Evolutionary conservation across 495 filamentous ascomycete genomes (phyloP).

Genomic region (Durotheca rogersii): DNA sequence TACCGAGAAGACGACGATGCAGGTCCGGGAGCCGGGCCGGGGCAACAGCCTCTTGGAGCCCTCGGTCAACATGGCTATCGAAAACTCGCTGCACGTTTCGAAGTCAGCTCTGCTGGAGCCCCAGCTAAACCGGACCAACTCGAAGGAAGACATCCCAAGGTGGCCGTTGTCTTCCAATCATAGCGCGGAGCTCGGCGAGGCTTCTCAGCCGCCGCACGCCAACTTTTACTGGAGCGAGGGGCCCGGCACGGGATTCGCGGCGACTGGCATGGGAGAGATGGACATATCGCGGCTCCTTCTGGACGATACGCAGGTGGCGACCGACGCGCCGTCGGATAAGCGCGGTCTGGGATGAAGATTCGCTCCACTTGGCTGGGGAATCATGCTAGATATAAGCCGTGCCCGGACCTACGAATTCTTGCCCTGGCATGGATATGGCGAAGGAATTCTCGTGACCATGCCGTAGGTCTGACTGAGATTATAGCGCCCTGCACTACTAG

Average conservation of each 20-base stretch:
- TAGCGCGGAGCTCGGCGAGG: conserved; percentile 39
- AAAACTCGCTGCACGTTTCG: conserved; percentile 35
- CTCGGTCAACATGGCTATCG: conserved; percentile 40
- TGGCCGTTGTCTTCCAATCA: conserved; percentile 32
- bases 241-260: conserved; percentile 22
- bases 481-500: background rate
- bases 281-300: conserved; percentile 52
- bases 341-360: conserved; percentile 29
- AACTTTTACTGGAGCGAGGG: conserved; percentile 30
- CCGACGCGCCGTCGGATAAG: conserved; percentile 25
- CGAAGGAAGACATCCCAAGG: conserved; percentile 44
- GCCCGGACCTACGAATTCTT: background rate
- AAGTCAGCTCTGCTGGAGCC: conserved; percentile 38
- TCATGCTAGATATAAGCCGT: background rate
- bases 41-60: conserved; percentile 42
- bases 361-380: background rate
- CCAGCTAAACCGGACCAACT: conserved; percentile 41
- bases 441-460: background rate
- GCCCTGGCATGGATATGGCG: background rate
- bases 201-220: conserved; percentile 23
- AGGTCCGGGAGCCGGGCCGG: conserved; percentile 40
- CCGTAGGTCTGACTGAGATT: background rate
- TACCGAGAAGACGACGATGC: conserved; percentile 58
- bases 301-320: conserved; percentile 40
- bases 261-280: conserved; percentile 44